These are phyloP conservation scores for Aspergillus sclerotialis DNA, from an alignment of 2,329 filamentous ascomycete species.

Conservation along the genomic window DNA sequence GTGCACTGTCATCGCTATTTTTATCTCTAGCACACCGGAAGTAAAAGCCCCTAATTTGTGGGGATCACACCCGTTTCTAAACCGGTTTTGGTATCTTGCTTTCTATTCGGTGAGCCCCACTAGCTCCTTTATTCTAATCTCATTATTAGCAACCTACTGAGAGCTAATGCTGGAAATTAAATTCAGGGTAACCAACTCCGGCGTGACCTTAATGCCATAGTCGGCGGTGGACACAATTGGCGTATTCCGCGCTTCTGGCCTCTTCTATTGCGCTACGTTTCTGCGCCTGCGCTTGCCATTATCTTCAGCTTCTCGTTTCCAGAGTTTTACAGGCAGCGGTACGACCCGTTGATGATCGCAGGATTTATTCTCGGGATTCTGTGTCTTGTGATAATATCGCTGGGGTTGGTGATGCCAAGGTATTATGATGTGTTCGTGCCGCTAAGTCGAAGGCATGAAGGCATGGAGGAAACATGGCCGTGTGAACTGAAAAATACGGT, in stretches of 20 bases:
- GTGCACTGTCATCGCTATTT: constrained; percentile 24
- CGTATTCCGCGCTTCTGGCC: constrained; percentile 48
- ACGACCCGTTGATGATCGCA: constrained; percentile 46
- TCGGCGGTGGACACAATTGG: constrained; percentile 51
- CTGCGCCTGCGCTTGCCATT: constrained; percentile 45
- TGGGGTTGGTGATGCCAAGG: constrained; percentile 46
- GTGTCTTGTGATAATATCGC: constrained; percentile 40
- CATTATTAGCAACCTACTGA: not conserved
- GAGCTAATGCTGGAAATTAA: constrained; percentile 1
- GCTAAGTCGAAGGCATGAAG: constrained; percentile 39
- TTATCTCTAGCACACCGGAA: constrained; percentile 33
- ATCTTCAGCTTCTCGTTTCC: constrained; percentile 49
- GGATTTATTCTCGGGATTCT: constrained; percentile 45
- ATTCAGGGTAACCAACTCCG: constrained; percentile 49
- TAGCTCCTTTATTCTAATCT: not conserved
- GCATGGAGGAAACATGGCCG: constrained; percentile 10
- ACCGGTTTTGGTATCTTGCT: constrained; percentile 47
- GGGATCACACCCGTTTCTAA: constrained; percentile 28
- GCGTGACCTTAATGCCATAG: constrained; percentile 48
- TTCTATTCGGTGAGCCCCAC: constrained; percentile 49
- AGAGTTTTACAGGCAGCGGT: constrained; percentile 40
- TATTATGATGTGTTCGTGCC: constrained; percentile 51
- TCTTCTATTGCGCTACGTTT: constrained; percentile 44
- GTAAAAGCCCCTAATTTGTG: constrained; percentile 38
- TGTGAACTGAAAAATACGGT: not conserved